Base-by-base conservation (phyloP, 345 rosid genomes). In the Acer saccharum region DNA sequence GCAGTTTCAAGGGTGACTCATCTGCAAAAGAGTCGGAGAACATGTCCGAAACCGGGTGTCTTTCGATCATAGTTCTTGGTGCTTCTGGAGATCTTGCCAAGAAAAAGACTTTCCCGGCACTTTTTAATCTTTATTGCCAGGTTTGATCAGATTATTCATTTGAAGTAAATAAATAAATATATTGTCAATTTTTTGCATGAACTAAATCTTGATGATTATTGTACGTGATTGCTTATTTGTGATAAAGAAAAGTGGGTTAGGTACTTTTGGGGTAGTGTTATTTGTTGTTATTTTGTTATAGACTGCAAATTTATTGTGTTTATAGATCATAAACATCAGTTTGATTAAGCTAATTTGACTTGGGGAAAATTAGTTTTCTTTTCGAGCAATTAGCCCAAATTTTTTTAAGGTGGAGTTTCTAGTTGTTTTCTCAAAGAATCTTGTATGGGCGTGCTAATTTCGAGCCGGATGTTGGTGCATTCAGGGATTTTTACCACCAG, bases 51-150 rank as follows among this genome's bases (percentile, higher is more conserved):
- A 86, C 89, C 61, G 98, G 99, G 39, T 88, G 97, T 83, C 94
- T 96, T 74, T 92, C 98, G 11, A 86, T 94, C 76, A 72, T 91
- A 44, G 97, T 94, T 73, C 92, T 94, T 39, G 98, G 98, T 81
- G 98, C 98, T 73, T 92, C 97, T 78, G 97, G 98, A 83, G 98
- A 94, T 90, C 97, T 94, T 74, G 98, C 98, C 73, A 94, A 93
- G 90, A 94, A 94, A 88, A 94, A 94, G 87, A 94, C 98, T 76
- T 94, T 94, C 78, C 97, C 98, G 23, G 98, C 98, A 8, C 96
- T 94, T 50, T 94, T 89, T 90, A 78, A 92, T 83, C 96, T 94
- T 58, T 92, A 86, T 72, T 91, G 93, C 25, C 95, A 90, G 97
- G 99, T 96, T 77, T n/a, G 62, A 17, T 44, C 44, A 65, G 62